A percentile compares a stretch with the other conserved stretches of the same genome.
Evolutionary conservation across 139 green algal genomes (phyloP).

Genomic region (Volvox africanus): DNA sequence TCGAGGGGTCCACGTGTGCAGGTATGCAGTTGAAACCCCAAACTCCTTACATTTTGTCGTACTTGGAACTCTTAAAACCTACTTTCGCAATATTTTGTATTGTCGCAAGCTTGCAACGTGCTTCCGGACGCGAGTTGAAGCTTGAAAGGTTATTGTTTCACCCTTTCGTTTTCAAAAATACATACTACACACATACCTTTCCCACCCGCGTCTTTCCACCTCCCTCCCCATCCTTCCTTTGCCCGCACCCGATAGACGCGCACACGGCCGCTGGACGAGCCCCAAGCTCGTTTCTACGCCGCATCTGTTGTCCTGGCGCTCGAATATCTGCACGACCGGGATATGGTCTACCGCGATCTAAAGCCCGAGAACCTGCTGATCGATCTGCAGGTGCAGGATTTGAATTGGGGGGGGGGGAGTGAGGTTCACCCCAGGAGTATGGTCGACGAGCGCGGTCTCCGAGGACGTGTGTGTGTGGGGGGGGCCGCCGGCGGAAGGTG

Average conservation of each 20-base stretch:
- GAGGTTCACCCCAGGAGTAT: no score
- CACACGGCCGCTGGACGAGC: slow-evolving; percentile 75
- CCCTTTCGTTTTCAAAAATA: background rate
- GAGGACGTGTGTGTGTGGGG: background rate
- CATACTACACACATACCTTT: background rate
- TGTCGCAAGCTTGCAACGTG: no score
- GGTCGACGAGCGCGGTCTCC: background rate
- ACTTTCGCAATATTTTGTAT: no score
- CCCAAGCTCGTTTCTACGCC: slow-evolving; percentile 89
- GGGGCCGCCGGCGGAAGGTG: background rate
- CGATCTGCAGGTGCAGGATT: slow-evolving; percentile 55
- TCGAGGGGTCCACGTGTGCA: no score
- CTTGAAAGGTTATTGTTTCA: no score
- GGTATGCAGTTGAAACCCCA: no score
- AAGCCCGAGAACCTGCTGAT: slow-evolving; percentile 91
- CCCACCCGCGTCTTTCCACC: background rate
- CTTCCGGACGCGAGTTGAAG: no score
- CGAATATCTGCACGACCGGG: slow-evolving; percentile 86
- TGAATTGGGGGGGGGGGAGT: background rate
- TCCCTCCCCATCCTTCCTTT: background rate
- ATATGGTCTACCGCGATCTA: slow-evolving; percentile 81
- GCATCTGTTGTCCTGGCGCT: slow-evolving; percentile 87
- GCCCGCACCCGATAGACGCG: slow-evolving; percentile 61
- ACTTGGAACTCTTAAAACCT: no score
- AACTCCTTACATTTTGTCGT: no score